Conservation (phyloP, 345 rosid genomes). For the Bruguiera parviflora region DNA sequence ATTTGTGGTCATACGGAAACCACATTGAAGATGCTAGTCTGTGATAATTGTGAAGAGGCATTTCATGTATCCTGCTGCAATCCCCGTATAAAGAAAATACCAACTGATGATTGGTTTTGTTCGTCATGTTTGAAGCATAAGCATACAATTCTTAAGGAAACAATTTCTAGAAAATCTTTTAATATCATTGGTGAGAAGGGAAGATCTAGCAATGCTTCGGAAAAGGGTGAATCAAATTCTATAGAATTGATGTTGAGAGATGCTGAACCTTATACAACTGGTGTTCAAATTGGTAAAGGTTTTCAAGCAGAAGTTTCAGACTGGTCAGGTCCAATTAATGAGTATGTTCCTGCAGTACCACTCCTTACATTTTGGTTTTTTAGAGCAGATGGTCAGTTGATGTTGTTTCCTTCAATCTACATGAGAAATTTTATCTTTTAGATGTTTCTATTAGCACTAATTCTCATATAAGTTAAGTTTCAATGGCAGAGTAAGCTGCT, state of each 20-base stretch:
- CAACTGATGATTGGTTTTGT: constrained; percentile 78
- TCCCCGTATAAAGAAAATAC: constrained; percentile 47
- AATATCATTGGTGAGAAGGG: constrained; percentile 32
- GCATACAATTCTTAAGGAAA: constrained; percentile 33
- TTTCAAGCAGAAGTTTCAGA: constrained; percentile 90
- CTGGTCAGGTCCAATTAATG: constrained; percentile 65
- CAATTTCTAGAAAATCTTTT: constrained; percentile 25
- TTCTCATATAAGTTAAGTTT: too few relatives aligned
- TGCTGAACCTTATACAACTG: constrained; percentile 42
- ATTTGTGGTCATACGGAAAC: constrained; percentile 52
- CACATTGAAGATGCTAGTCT: constrained; percentile 57
- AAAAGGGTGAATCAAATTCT: constrained; percentile 32
- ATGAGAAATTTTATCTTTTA: too few relatives aligned
- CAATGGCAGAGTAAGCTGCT: too few relatives aligned
- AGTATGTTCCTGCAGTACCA: constrained; percentile 38
- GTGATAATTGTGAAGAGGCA: constrained; percentile 83
- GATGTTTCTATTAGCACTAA: too few relatives aligned
- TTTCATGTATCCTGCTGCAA: constrained; percentile 75
- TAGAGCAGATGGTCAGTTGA: too few relatives aligned
- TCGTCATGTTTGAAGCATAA: constrained; percentile 62
- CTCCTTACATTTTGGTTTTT: constrained; percentile 5
- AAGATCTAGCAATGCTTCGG: constrained; percentile 36
- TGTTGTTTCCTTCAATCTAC: too few relatives aligned
- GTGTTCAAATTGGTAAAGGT: constrained; percentile 73
- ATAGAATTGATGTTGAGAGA: constrained; percentile 54